Evolutionary conservation across 257 asterid genomes (phyloP), one percentile per base, ranked within the genome.

Genomic region (Plantago elongata): DNA sequence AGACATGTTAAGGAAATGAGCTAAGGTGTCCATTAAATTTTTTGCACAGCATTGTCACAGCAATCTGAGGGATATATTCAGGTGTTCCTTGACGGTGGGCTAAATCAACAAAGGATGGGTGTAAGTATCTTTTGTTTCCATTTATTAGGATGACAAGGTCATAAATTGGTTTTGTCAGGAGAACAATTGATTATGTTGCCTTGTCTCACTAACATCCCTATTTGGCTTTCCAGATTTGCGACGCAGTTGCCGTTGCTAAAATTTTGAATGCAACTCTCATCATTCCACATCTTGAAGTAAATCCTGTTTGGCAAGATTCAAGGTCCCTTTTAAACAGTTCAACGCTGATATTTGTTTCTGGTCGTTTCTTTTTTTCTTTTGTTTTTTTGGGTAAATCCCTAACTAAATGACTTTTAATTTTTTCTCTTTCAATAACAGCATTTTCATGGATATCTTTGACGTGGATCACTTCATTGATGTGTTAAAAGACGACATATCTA

Each of bases 41-140:
- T 72, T 74, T 62, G 50, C 51, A 58, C 79, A 80, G 95, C 79
- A 48, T 68, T 85, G 66, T 86, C 96, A 9, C 88, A 79, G 73
- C 81, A 81, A 60, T 86, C 95, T 34, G 83, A 73, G 68, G 96
- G 97, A 51, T 92, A 92, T 64, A 59, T 92, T 61, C 99, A 92
- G 69, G 94, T 92, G 65, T 92, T 92, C 71, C 94, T 92, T 58
- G 99, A 92, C 65, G 97, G 99, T 54, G 99, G 99, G 60, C 74
- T 92, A 68, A 92, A 92, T 79, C 99, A 92, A 74, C 99, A 92
- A 74, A 77, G 97, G 67, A 89, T 89, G 97, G 97, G 99, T 74
- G 99, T 92, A 78, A 66, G 84, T 67, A 38, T 37, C 8, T 34
- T 34, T 34, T 34, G 40, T 34, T 34, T 34, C 40, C 40, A 56